These are phyloP conservation scores for Gnomoniopsis smithogilvyi DNA, from an alignment of 2,329 filamentous ascomycete genomes.

Conservation along the genomic window DNA sequence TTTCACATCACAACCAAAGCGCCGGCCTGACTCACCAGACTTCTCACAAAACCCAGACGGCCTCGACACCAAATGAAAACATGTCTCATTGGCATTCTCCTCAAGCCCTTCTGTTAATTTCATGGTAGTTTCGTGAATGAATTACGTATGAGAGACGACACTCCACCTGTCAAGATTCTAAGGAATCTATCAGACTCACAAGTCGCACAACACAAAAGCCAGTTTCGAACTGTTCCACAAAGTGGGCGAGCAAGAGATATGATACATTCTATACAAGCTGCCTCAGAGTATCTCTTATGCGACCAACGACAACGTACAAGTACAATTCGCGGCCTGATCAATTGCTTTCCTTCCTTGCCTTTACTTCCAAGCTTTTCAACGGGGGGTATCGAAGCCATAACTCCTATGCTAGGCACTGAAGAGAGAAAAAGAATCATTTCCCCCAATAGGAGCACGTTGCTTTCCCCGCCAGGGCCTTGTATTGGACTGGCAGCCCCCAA, in stretches of 20 bases:
- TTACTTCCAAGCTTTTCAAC: slow-evolving; percentile 2
- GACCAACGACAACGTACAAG: not conserved
- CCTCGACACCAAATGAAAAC: no score
- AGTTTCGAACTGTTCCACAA: not conserved
- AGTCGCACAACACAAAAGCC: no score
- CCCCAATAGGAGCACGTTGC: not conserved
- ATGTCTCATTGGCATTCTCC: no score
- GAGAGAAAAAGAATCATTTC: not conserved
- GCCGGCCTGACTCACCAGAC: not conserved
- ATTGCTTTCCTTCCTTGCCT: not conserved
- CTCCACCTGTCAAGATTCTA: no score
- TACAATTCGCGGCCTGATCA: not conserved
- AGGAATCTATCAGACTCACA: no score
- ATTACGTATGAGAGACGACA: no score
- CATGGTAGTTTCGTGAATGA: no score
- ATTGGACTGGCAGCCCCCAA: not conserved
- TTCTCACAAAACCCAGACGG: not conserved
- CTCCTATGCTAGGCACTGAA: slow-evolving; percentile 1
- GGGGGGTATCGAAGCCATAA: slow-evolving; percentile 10
- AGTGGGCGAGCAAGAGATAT: not conserved
- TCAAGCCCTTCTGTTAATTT: no score
- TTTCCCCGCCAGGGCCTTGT: not conserved
- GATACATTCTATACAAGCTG: slow-evolving; percentile 15
- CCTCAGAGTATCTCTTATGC: not conserved
- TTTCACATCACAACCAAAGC: not conserved